phyloP scores from a whole-genome alignment of 2,329 filamentous ascomycete genomes.

The Exophiala calicioides region DNA sequence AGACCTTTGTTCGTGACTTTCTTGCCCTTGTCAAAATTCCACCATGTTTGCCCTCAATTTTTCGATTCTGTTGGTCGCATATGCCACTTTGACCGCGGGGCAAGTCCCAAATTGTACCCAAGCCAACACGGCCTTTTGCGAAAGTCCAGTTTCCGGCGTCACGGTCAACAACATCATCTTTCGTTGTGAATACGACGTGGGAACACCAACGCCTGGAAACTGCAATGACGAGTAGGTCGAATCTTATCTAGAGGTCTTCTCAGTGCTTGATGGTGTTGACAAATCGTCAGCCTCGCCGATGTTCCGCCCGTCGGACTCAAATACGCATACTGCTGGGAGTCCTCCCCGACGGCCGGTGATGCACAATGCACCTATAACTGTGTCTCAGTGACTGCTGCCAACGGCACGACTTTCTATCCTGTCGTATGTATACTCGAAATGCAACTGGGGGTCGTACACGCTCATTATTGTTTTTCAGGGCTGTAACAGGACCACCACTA shows the following conservation, averaged over 20 bases:
- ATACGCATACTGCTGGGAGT: constrained; percentile 9
- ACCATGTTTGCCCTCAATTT: neutral
- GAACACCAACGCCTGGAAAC: neutral
- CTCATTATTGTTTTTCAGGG: no score
- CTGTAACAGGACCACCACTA: no score
- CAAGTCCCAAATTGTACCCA: constrained; percentile 3
- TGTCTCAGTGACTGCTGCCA: constrained; percentile 9
- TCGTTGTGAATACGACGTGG: constrained; percentile 5
- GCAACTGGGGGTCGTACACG: no score
- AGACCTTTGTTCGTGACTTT: no score
- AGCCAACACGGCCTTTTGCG: constrained; percentile 8
- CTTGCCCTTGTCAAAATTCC: neutral
- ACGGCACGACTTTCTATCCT: constrained; percentile 8
- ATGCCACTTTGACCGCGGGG: neutral
- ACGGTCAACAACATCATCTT: constrained; percentile 1
- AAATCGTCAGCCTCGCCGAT: constrained; percentile 8
- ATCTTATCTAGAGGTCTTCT: neutral
- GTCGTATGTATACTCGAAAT: no score
- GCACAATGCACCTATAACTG: constrained; percentile 8
- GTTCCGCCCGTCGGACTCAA: constrained; percentile 6
- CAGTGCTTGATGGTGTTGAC: neutral
- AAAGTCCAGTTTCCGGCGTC: neutral
- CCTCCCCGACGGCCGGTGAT: constrained; percentile 5
- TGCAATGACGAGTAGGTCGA: constrained; percentile 9
- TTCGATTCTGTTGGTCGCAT: neutral